These are phyloP conservation scores for Dittrichia graveolens DNA, from an alignment of 129 eudicot genomes.

Conservation along the genomic window DNA sequence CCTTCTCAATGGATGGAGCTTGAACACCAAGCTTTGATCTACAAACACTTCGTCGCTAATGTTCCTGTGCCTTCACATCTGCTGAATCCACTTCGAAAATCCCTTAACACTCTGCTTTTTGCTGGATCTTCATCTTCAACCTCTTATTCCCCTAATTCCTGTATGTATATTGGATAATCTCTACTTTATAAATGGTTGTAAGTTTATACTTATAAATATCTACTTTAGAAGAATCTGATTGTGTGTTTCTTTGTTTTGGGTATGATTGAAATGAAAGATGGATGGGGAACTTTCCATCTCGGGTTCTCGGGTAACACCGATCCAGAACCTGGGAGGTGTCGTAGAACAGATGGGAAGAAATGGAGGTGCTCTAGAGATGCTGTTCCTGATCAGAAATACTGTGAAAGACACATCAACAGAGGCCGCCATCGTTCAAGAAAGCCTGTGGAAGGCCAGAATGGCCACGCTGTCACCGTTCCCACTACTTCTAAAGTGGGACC, in stretches of 20 bases:
- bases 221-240: constrained; percentile 12
- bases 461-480: constrained; percentile 79
- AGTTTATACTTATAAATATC: too few species aligned
- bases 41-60: constrained; percentile 80
- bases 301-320: constrained; percentile 81
- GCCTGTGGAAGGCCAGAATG: constrained; percentile 99
- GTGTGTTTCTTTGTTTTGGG: background rate
- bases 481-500: constrained; percentile 50
- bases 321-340: constrained; percentile 95
- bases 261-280: constrained; percentile 40
- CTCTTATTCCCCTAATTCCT: constrained; percentile 68
- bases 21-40: constrained; percentile 89
- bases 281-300: constrained; percentile 95
- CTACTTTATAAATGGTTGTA: background rate
- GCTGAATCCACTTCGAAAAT: constrained; percentile 65
- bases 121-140: constrained; percentile 51
- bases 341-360: constrained; percentile 98
- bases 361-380: constrained; percentile 99
- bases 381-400: constrained; percentile 89
- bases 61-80: constrained; percentile 81
- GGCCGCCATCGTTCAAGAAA: constrained; percentile 99
- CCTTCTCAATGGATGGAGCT: constrained; percentile 93
- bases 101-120: constrained; percentile 55
- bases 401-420: constrained; percentile 94
- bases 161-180: constrained; percentile 40